Base-by-base conservation (phyloP, 2,329 filamentous ascomycete species). In the Botrytis paeoniae region DNA sequence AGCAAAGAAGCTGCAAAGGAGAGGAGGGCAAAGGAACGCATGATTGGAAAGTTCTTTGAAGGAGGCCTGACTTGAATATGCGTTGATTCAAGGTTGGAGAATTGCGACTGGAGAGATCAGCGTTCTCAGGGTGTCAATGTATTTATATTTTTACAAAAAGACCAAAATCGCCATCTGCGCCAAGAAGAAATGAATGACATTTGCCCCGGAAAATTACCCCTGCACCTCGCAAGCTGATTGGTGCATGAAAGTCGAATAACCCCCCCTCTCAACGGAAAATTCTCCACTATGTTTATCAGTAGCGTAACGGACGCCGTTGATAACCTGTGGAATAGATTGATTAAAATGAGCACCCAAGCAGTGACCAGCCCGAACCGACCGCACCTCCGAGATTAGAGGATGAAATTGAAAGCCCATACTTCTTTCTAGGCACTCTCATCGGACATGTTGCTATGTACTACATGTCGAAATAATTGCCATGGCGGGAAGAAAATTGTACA, bases 1-100 rank as follows among this genome's bases (percentile, higher is more conserved):
- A 71, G 60, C 20, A 63, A 41, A 29, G 61, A 64, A 54, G 60
- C 69, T 32, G 63, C 60, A n/a, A 71, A 25, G 20, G 60, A 64
- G 32, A 71, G n/a, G 45, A 66, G 64, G 8, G 69, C 60, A 35
- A 71, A 71, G 32, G 60, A 71, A 63, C 48, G 61, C 69, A 71
- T 71, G 37, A 57, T 66, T 57, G 45, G 18, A 43, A 22, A 32
- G 60, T 54, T 39, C 59, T 29, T 62, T 14, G 25, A 25, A 25
- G 16, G 25, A 43, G 35, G 25, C 18, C 6, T 41, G 43, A 29
- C 45, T 71, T 65, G 45, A 65, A 54, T 57, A 32, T 32, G 51
- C 35, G 39, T 51, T 37, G 5, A 29, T 41, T 41, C 20, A 70
- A 70, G 39, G 9, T 32, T 37, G 25, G 35, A 61, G 60, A 39